Evolutionary conservation across 2,329 filamentous ascomycete genomes (phyloP), one percentile per base, ranked within the genome.

Genomic region (Fusarium staphyleae): DNA sequence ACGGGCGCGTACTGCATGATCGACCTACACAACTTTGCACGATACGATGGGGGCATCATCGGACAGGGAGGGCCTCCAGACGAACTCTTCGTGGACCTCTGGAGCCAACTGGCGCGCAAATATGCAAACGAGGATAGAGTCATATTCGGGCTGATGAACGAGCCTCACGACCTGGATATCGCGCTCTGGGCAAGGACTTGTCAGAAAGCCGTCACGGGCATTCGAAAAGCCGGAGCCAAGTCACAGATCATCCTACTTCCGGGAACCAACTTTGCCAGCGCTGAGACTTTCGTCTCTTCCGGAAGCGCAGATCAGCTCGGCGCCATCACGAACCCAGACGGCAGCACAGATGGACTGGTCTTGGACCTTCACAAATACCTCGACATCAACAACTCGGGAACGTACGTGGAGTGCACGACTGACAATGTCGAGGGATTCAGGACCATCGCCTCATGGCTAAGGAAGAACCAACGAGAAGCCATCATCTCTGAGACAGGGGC

Each of bases 111-210:
- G 4, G 86, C 87, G 8, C 75, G 72, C 1, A 83, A 84, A 66
- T 89, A 89, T 70, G 80, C 75, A 0, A 77, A 77, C 5, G 72
- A 84, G 42, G 68, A 76, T 30, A 83, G 19, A 77, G 78, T 43
- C 69, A 81, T 54, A 72, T 89, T 89, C 60, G 86, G 85, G 12
- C 68, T 89, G 36, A 89, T 89, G 86, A 90, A 89, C 72, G 87
- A 87, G 72, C 86, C 87, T 6, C 84, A 88, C 68, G 81, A 85
- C 45, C 70, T 83, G 48, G 79, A 85, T 63, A 76, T 87, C 59
- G 69, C 66, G 19, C 69, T 72, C 1, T 89, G 87, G 87, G 84
- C 82, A 1, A 69, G 76, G 4, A 85, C 83, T 0, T 81, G 83
- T 55, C 87, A 89, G 66, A 77, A 77, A 11, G 85, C 77, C 13